Evolutionary conservation across 73 alveolate genomes (phyloP).

Genomic region (Paramecium biaurelia): DNA sequence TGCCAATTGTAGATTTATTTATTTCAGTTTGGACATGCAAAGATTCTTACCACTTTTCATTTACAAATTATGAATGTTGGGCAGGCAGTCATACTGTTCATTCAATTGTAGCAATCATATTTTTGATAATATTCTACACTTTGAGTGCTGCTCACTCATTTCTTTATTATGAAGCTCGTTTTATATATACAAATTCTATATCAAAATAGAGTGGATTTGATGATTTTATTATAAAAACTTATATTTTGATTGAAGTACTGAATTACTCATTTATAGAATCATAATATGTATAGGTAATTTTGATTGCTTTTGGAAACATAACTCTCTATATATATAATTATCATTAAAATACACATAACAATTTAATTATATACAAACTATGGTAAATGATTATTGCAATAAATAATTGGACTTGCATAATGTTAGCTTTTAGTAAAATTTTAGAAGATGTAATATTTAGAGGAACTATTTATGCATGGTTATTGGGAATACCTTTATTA

Average conservation of each 20-base stretch:
- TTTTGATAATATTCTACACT: neutral
- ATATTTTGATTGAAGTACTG: neutral
- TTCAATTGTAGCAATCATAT: conserved; percentile 27
- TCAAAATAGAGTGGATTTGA: neutral
- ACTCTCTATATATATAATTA: neutral
- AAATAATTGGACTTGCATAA: conserved; percentile 14
- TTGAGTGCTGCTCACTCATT: neutral
- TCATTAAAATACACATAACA: neutral
- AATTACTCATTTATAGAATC: conserved; percentile 13
- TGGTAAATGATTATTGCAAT: neutral
- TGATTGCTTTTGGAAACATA: neutral
- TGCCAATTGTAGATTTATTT: conserved; percentile 47
- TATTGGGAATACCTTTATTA: conserved; percentile 16
- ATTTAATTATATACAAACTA: neutral
- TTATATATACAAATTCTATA: neutral
- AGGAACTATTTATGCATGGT: conserved; percentile 36
- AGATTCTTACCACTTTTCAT: neutral
- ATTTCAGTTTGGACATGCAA: conserved; percentile 22
- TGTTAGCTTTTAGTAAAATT: neutral
- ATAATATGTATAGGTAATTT: neutral
- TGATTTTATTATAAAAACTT: conserved; percentile 37
- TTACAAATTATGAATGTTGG: conserved; percentile 36
- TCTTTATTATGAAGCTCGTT: neutral
- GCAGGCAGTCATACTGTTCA: conserved; percentile 14
- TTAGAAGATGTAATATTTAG: conserved; percentile 32